phyloP scores from a whole-genome alignment of 2,329 filamentous ascomycete species.

The Macroventuria anomochaeta region DNA sequence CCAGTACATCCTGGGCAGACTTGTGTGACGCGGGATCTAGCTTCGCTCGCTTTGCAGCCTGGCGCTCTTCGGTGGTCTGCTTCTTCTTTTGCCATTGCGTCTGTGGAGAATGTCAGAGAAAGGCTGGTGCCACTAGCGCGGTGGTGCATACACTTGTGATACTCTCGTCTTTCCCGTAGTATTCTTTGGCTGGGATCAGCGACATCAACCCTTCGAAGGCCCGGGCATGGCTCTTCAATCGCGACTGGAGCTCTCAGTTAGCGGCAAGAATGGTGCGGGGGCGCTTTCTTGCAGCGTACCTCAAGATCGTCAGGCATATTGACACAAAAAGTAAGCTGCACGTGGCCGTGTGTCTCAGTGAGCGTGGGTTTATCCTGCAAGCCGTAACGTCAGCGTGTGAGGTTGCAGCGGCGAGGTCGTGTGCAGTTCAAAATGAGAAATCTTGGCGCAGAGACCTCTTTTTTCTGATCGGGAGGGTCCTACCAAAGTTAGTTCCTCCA shows the following conservation, averaged over 20 bases:
- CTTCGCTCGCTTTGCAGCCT: constrained; percentile 75
- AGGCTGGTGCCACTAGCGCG: constrained; percentile 11
- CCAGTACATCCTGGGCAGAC: constrained; percentile 91
- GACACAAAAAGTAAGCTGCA: constrained; percentile 3
- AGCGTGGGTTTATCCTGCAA: not conserved
- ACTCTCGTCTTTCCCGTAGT: constrained; percentile 77
- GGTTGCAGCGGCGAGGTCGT: constrained; percentile 33
- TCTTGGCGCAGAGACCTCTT: constrained; percentile 15
- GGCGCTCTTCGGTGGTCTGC: constrained; percentile 83
- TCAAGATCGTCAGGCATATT: constrained; percentile 52
- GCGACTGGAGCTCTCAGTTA: constrained; percentile 53
- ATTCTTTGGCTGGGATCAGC: constrained; percentile 87
- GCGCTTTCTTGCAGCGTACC: constrained; percentile 39
- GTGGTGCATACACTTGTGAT: constrained; percentile 70
- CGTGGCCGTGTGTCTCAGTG: not conserved
- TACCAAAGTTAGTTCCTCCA: too few species aligned
- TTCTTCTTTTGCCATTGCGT: constrained; percentile 97
- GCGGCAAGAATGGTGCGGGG: constrained; percentile 33
- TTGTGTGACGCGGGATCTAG: constrained; percentile 90
- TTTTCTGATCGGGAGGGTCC: constrained; percentile 2
- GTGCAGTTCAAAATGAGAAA: constrained; percentile 33
- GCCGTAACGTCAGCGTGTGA: constrained; percentile 16
- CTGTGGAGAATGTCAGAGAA: constrained; percentile 54
- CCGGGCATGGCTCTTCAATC: constrained; percentile 66
- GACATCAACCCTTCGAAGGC: constrained; percentile 88